A percentile compares a stretch with the other conserved stretches of the same genome.
Conservation (phyloP, 2,329 filamentous ascomycete species). For the Trichoderma koningii region DNA sequence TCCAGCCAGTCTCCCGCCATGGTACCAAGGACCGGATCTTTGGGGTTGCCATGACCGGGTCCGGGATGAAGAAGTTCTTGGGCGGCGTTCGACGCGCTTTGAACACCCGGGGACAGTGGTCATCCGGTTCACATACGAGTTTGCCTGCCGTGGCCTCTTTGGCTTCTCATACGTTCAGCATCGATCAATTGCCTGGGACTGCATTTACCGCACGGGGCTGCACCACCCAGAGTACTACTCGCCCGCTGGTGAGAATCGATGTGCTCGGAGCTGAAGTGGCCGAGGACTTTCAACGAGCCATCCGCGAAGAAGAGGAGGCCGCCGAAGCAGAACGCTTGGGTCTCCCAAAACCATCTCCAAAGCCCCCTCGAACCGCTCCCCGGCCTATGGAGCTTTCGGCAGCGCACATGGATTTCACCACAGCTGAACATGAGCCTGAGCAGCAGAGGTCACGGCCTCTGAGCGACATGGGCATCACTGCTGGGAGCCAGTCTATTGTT, state of each 20-base stretch:
- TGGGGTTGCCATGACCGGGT: conserved; percentile 64
- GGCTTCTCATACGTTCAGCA: conserved; percentile 55
- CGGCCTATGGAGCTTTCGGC: conserved; percentile 47
- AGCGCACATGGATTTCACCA: conserved; percentile 46
- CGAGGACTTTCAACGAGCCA: conserved; percentile 76
- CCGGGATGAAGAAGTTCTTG: conserved; percentile 82
- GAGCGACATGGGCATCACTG: conserved; percentile 65
- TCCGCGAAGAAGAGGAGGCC: conserved; percentile 67
- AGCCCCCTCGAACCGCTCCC: conserved; percentile 30
- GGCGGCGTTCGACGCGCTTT: conserved; percentile 83
- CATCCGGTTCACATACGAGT: conserved; percentile 49
- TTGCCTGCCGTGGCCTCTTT: conserved; percentile 52
- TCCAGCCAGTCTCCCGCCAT: conserved; percentile 44
- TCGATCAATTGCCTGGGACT: conserved; percentile 61
- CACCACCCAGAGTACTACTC: conserved; percentile 46
- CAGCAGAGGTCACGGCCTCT: conserved; percentile 44
- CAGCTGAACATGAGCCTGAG: conserved; percentile 41
- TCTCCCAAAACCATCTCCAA: conserved; percentile 30
- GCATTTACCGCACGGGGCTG: conserved; percentile 59
- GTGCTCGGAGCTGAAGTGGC: conserved; percentile 75
- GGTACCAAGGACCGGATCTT: conserved; percentile 52
- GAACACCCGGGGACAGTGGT: conserved; percentile 58
- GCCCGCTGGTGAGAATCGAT: conserved; percentile 71
- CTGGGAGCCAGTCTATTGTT: conserved; percentile 85
- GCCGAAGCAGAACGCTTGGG: conserved; percentile 38